phyloP scores from a whole-genome alignment of 371 early-diverging fungal species.

The Basidiobolus heterosporus region DNA sequence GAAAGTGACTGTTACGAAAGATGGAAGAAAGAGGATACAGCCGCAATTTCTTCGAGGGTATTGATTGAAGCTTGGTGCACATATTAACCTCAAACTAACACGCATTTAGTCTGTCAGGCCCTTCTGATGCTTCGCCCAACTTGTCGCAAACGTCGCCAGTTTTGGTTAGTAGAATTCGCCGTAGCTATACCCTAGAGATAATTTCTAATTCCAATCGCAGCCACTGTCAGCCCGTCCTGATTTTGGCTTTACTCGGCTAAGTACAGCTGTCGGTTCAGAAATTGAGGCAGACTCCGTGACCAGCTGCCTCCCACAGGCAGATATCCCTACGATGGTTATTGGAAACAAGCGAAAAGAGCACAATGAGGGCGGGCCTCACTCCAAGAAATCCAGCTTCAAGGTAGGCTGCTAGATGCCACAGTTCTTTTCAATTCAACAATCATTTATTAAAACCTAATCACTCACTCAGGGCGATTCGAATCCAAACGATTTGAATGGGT shows the following conservation, averaged over 20 bases:
- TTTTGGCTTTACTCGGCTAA: neutral
- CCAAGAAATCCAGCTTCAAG: too few species aligned
- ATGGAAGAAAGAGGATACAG: conserved; percentile 65
- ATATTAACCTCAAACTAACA: neutral
- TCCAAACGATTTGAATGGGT: conserved; percentile 6
- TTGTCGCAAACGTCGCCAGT: neutral
- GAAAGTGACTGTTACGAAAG: conserved; percentile 43
- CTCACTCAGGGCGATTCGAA: too few species aligned
- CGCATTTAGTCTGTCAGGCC: conserved; percentile 3
- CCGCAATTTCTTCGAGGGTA: conserved; percentile 22
- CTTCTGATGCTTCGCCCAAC: neutral
- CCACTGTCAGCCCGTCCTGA: too few species aligned
- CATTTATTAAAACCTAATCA: too few species aligned
- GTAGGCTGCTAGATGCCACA: too few species aligned
- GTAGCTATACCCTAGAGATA: neutral
- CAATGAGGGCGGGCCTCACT: too few species aligned
- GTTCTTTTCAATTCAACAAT: too few species aligned
- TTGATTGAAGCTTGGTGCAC: neutral
- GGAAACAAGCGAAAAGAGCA: conserved; percentile 30
- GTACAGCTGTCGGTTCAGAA: neutral
- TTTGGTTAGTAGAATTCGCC: neutral
- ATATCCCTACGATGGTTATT: conserved; percentile 16
- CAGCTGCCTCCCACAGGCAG: conserved; percentile 14
- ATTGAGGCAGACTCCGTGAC: conserved; percentile 11
- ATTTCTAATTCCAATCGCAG: neutral